phyloP scores from a whole-genome alignment of 129 eudicot genomes.

The Saussurea involucrata region DNA sequence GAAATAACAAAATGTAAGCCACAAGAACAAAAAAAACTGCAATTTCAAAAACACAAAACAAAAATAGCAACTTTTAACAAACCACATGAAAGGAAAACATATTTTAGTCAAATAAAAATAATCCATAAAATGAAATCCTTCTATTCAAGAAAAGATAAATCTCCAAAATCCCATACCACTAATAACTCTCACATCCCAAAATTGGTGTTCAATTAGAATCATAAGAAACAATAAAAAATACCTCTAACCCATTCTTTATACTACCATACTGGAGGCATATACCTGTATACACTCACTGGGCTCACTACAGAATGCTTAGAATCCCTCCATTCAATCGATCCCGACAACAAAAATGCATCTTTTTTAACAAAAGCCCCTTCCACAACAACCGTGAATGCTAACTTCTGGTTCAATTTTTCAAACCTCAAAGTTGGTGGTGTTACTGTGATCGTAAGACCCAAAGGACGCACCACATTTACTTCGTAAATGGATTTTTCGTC shows the following conservation, averaged over 20 bases:
- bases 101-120: not conserved
- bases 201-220: not conserved
- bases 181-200: not conserved
- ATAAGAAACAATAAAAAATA: not conserved
- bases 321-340: slow-evolving; percentile 53
- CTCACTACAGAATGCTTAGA: slow-evolving; percentile 50
- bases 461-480: slow-evolving; percentile 33
- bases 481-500: slow-evolving; percentile 24
- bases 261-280: slow-evolving; percentile 21
- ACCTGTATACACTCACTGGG: slow-evolving; percentile 69
- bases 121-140: not conserved
- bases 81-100: not conserved
- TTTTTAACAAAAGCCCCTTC: slow-evolving; percentile 39
- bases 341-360: slow-evolving; percentile 27
- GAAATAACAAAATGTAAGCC: not conserved
- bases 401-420: slow-evolving; percentile 29
- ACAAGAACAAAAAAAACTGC: not conserved
- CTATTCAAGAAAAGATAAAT: not conserved
- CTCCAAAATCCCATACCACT: not conserved
- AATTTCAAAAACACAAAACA: not conserved
- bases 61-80: not conserved
- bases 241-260: not conserved
- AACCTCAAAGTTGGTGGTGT: slow-evolving; percentile 43
- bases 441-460: slow-evolving; percentile 49
- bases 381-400: slow-evolving; percentile 43